Evolutionary conservation across 2,329 filamentous ascomycete species (phyloP), one percentile per base, ranked within the genome.

Genomic region (Alternaria tenuissima): DNA sequence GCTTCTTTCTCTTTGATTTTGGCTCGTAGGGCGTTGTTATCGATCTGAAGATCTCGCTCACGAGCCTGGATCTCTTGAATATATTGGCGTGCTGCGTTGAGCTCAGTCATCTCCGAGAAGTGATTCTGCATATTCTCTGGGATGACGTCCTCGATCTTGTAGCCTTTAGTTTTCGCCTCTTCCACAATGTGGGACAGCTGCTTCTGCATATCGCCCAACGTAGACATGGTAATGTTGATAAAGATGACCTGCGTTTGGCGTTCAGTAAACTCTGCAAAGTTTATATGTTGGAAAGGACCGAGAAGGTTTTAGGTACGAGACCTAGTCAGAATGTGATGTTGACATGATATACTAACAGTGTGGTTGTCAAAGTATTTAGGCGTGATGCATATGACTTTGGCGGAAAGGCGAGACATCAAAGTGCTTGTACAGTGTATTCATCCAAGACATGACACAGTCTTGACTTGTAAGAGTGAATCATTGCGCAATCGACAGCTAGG

Each of bases 11-110:
- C 48, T 32, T 57, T 41, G n/a, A 72, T 20, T 7, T 65, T 49
- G 7, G 54, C 34, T n/a, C 30, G 32, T 9, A 72, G 12, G 5
- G 43, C 14, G 3, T 39, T 43, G 11, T 66, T 68, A 2, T 59
- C 42, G 9, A 51, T 51, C 26, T 59, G 56, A 3, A 70, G 49
- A 7, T 57, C 34, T 16, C 55, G 30, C 49, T 67, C 64, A 22
- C 61, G 62, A 16, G 14, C 34, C 22, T 72, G 63, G 5, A 66
- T 18, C 49, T 68, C 59, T 9, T 61, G 57, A 48, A 70, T 67
- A 32, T 65, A 62, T 12, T 59, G 57, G 38, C 47, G 62, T n/a
- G 68, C 63, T 24, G 46, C 30, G 26, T 61, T 63, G n/a, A 73
- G 55, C 24, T 66, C 65, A 3, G 22, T 49, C 26, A 57, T 53